A percentile compares a stretch with the other conserved stretches of the same genome.
phyloP scores from a whole-genome alignment of 768 basidiomycete genomes.

The Tulasnella sp. region DNA sequence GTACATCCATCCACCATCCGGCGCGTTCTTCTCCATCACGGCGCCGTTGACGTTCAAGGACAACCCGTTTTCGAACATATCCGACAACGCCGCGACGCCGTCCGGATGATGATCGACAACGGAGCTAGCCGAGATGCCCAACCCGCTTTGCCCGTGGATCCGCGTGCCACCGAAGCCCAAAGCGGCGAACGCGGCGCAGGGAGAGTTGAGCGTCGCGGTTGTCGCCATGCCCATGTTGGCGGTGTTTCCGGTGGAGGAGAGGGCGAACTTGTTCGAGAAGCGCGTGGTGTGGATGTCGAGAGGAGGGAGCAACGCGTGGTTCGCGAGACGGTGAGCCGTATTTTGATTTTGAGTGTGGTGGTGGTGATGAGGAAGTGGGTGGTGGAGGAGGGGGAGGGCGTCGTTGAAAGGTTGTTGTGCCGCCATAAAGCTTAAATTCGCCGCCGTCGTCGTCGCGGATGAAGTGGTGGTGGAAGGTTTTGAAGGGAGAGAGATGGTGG shows the following conservation, averaged over 20 bases:
- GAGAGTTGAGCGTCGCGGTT: background rate
- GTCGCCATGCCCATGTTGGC: no score
- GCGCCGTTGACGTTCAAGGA: background rate
- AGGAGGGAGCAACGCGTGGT: conserved; percentile 17
- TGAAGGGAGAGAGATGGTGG: background rate
- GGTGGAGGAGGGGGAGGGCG: background rate
- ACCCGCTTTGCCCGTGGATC: background rate
- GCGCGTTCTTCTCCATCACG: background rate
- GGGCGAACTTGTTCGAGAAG: conserved; percentile 21
- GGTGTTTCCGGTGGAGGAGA: conserved; percentile 19
- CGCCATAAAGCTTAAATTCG: background rate
- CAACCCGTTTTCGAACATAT: background rate
- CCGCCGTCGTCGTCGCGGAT: no score
- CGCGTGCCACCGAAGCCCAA: background rate
- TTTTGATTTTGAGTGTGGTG: background rate
- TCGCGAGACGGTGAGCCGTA: conserved; percentile 31
- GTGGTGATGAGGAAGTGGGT: background rate
- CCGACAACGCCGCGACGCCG: background rate
- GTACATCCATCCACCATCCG: background rate
- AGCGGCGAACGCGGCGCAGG: background rate
- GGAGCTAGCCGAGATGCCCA: background rate
- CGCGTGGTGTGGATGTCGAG: conserved; percentile 5
- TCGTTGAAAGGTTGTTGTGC: background rate
- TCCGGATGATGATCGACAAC: background rate
- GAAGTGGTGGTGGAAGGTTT: background rate